phyloP scores from a whole-genome alignment of 2,329 filamentous ascomycete genomes.

The Fusarium nanum region DNA sequence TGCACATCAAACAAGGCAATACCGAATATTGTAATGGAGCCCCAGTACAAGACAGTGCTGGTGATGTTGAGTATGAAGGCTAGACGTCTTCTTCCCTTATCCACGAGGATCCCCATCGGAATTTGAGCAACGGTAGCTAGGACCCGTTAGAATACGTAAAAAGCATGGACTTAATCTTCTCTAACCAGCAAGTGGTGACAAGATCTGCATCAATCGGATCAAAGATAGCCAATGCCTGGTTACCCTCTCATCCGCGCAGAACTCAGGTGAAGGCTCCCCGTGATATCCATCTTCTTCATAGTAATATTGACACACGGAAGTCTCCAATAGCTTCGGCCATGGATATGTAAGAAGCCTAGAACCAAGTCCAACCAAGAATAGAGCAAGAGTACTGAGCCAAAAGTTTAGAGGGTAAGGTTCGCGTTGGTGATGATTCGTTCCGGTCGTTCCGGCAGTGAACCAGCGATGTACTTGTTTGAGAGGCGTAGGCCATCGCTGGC shows the following conservation, averaged over 20 bases:
- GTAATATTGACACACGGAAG: slow-evolving; percentile 7
- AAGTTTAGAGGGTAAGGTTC: slow-evolving; percentile 7
- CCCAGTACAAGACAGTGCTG: slow-evolving; percentile 3
- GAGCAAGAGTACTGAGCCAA: neutral
- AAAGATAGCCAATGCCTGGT: slow-evolving; percentile 2
- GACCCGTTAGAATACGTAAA: neutral
- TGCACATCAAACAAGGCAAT: neutral
- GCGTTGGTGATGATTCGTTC: neutral
- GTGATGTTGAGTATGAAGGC: neutral
- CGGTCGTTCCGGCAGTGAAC: neutral
- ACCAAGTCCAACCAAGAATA: neutral
- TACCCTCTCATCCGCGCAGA: slow-evolving; percentile 1
- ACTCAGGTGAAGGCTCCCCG: neutral
- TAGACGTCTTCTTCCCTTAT: neutral
- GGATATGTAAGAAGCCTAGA: slow-evolving; percentile 10
- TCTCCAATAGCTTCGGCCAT: neutral
- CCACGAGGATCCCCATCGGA: neutral
- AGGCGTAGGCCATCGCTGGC: neutral
- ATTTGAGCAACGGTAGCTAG: slow-evolving; percentile 7
- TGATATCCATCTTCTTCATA: neutral
- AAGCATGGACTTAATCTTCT: no score
- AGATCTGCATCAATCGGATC: neutral
- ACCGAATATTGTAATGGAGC: neutral
- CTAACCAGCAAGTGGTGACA: neutral
- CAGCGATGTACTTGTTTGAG: neutral